These are phyloP conservation scores for Verticillium isaacii DNA, from an alignment of 2,329 filamentous ascomycete genomes.

Conservation along the genomic window DNA sequence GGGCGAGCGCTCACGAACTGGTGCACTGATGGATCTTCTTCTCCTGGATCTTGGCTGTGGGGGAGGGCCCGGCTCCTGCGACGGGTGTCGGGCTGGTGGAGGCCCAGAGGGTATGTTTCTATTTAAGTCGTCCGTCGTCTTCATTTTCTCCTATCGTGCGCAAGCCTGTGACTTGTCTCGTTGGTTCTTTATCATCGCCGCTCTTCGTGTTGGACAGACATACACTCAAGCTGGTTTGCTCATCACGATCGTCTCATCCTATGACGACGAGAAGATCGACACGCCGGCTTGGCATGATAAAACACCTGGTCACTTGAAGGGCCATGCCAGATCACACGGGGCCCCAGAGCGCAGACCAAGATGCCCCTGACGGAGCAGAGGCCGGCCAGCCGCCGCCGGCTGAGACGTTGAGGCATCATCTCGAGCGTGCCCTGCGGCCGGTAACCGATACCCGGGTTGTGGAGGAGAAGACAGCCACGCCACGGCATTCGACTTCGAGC, in stretches of 20 bases:
- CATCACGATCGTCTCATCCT: not conserved
- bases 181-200: not conserved
- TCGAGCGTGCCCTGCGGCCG: not conserved
- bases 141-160: not conserved
- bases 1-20: not conserved
- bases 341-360: not conserved
- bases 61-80: not conserved
- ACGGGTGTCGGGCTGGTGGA: not conserved
- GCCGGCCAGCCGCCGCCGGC: not conserved
- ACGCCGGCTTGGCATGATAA: not conserved
- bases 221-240: not conserved
- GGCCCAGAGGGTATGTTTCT: not conserved
- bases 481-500: slow-evolving; percentile 1
- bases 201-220: not conserved
- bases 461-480: not conserved
- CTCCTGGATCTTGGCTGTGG: not conserved
- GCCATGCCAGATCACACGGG: not conserved
- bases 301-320: not conserved
- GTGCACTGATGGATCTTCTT: not conserved
- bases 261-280: not conserved
- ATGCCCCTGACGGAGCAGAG: not conserved
- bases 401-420: slow-evolving; percentile 6
- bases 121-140: not conserved
- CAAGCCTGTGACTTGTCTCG: not conserved
- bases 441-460: not conserved